Percentiles rank a stretch among this genome's conserved stretches.
phyloP scores from a whole-genome alignment of 768 basidiomycete species.

The Nevesoporus exiguus region DNA sequence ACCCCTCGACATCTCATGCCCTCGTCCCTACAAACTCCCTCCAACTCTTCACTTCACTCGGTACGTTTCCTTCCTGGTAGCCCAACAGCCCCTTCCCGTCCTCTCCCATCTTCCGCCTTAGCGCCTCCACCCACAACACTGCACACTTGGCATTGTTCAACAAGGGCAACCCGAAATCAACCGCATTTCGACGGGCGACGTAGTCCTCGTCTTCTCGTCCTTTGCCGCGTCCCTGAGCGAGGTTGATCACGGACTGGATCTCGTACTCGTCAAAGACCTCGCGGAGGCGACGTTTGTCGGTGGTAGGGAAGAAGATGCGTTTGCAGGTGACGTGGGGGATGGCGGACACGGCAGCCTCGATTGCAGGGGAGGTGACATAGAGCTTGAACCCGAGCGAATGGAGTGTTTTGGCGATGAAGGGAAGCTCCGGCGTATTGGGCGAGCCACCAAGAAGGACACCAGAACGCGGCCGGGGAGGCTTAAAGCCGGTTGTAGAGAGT shows the following conservation, averaged over 20 bases:
- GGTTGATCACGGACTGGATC: constrained; percentile 92
- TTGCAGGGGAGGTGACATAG: constrained; percentile 76
- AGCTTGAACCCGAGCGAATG: constrained; percentile 91
- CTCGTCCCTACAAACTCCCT: constrained; percentile 77
- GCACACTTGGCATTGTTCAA: constrained; percentile 90
- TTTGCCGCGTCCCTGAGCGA: constrained; percentile 74
- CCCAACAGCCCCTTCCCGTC: constrained; percentile 61
- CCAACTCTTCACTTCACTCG: constrained; percentile 91
- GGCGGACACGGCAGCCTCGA: constrained; percentile 78
- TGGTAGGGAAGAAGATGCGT: constrained; percentile 93
- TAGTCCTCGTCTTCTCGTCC: constrained; percentile 91
- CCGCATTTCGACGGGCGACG: constrained; percentile 93
- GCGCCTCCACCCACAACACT: constrained; percentile 83
- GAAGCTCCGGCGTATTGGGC: constrained; percentile 82
- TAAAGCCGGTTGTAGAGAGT: constrained; percentile 95
- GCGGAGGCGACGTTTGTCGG: constrained; percentile 92
- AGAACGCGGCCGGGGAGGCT: constrained; percentile 75
- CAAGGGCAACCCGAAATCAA: constrained; percentile 91
- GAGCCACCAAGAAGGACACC: constrained; percentile 95
- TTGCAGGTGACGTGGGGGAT: constrained; percentile 77
- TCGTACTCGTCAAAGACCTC: constrained; percentile 94
- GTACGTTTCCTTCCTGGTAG: constrained; percentile 86
- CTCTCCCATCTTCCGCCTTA: constrained; percentile 77
- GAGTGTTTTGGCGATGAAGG: constrained; percentile 72
- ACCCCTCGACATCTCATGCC: constrained; percentile 37